Percentiles rank a stretch among this genome's conserved stretches.
Conservation (phyloP, 495 filamentous ascomycete genomes). For the Cryomyces antarcticus region DNA sequence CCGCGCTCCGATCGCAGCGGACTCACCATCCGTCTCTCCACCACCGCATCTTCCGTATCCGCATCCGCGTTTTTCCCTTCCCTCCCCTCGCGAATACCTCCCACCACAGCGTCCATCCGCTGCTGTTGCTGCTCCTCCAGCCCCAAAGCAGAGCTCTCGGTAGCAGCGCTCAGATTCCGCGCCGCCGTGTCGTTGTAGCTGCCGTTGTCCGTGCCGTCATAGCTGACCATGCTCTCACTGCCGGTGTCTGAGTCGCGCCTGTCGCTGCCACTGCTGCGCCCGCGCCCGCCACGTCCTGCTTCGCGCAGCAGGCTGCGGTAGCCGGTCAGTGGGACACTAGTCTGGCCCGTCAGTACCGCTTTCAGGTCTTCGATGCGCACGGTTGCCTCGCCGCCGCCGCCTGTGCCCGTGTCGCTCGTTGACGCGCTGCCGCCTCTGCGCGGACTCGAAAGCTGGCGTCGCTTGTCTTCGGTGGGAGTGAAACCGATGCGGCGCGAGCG, state of each 20-base stretch:
- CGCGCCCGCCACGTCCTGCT: neutral
- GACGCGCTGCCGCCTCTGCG: constrained; percentile 25
- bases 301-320: neutral
- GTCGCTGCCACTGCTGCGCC: constrained; percentile 1
- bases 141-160: no score
- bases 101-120: no score
- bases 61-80: no score
- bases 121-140: no score
- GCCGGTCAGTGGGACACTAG: neutral
- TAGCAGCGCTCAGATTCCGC: no score
- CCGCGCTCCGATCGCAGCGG: no score
- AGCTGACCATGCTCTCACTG: constrained; percentile 15
- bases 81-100: no score
- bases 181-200: no score
- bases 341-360: constrained; percentile 38
- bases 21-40: no score
- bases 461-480: neutral
- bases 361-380: constrained; percentile 82
- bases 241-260: constrained; percentile 9
- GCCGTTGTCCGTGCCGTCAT: constrained; percentile 1
- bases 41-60: no score
- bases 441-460: neutral
- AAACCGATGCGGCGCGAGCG: neutral
- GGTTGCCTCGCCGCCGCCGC: constrained; percentile 22
- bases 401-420: constrained; percentile 9